Evolutionary conservation across 495 filamentous ascomycete genomes (phyloP).

Genomic region (Trichocladium uniseriatum): DNA sequence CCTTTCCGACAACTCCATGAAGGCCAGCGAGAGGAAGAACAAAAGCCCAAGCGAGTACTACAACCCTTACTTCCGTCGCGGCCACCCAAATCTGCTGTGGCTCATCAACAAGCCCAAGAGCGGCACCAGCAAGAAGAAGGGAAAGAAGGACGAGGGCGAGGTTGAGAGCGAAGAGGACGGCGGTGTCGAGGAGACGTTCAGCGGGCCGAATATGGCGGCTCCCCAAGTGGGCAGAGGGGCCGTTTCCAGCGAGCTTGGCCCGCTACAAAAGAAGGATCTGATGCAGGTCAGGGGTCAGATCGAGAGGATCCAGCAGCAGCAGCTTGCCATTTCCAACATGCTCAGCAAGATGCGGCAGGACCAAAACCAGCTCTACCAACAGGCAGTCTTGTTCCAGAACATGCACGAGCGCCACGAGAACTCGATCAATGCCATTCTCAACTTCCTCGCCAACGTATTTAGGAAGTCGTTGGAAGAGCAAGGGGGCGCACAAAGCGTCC

Average conservation of each 20-base stretch:
- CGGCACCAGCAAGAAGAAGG: constrained; percentile 46
- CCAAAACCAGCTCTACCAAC: constrained; percentile 80
- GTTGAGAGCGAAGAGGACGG: constrained; percentile 62
- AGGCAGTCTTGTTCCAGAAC: constrained; percentile 80
- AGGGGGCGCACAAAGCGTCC: constrained; percentile 56
- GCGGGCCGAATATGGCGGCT: constrained; percentile 1
- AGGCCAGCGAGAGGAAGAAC: constrained; percentile 89
- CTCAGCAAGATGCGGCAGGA: constrained; percentile 72
- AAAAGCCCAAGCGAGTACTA: constrained; percentile 98
- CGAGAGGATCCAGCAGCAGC: constrained; percentile 70
- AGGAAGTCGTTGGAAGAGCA: constrained; percentile 56
- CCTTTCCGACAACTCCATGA: constrained; percentile 93
- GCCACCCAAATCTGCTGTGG: constrained; percentile 90
- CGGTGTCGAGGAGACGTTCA: constrained; percentile 29
- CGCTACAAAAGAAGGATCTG: constrained; percentile 69
- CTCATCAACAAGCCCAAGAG: constrained; percentile 95
- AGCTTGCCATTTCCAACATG: constrained; percentile 69
- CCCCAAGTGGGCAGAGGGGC: constrained; percentile 14
- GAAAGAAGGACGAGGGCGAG: constrained; percentile 60
- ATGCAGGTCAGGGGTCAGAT: constrained; percentile 69
- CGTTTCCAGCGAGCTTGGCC: constrained; percentile 32
- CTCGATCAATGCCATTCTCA: constrained; percentile 95
- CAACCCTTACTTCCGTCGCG: constrained; percentile 91
- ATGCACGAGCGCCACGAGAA: constrained; percentile 94
- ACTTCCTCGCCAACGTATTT: constrained; percentile 94